Conservation (phyloP, 257 asterid genomes). For the Scutellaria minor region DNA sequence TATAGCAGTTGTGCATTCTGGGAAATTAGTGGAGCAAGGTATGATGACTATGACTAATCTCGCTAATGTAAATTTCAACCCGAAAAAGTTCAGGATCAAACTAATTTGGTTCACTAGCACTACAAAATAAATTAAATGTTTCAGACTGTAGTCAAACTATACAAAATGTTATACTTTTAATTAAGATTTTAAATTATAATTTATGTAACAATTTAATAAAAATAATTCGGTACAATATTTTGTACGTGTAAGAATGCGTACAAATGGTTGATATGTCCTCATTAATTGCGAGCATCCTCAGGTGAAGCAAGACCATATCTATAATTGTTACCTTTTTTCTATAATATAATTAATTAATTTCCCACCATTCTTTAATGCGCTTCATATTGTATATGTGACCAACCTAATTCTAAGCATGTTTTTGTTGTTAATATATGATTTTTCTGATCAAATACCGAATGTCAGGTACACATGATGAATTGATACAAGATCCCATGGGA, state of each 20-base stretch:
- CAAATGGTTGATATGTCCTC: constrained; percentile 45
- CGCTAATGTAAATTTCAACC: too few species aligned
- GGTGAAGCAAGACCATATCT: constrained; percentile 25
- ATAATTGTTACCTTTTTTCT: constrained; percentile 24
- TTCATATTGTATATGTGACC: constrained; percentile 29
- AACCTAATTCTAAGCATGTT: constrained; percentile 2
- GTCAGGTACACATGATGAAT: constrained; percentile 71
- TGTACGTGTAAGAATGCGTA: constrained; percentile 42
- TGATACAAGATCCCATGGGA: constrained; percentile 70
- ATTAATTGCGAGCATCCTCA: constrained; percentile 38
- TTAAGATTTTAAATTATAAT: too few species aligned
- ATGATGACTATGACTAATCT: neutral
- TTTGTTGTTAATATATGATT: neutral
- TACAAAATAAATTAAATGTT: too few species aligned
- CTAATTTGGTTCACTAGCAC: too few species aligned
- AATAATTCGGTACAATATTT: neutral
- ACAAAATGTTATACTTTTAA: too few species aligned
- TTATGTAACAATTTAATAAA: too few species aligned
- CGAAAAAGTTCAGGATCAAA: too few species aligned
- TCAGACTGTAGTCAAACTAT: too few species aligned
- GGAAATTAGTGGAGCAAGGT: constrained; percentile 79
- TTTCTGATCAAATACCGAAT: constrained; percentile 1
- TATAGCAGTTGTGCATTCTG: constrained; percentile 73
- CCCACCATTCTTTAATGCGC: constrained; percentile 19
- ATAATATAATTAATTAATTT: constrained; percentile 4